Base-by-base conservation (phyloP, 2,329 filamentous ascomycete species). In the Pseudocercospora crystallina region DNA sequence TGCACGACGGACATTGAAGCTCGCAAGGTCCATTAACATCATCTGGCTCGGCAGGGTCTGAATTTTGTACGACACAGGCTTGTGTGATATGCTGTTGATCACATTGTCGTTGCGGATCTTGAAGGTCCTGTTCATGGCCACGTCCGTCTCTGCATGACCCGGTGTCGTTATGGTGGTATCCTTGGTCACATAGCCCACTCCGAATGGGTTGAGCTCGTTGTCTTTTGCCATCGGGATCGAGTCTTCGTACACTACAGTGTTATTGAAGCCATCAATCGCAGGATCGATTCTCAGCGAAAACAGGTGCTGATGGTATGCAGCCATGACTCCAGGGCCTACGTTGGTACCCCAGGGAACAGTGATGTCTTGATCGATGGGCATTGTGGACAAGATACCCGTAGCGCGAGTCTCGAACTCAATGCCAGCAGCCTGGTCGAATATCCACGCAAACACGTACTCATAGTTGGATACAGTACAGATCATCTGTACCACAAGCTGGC, bases 401-500 rank as follows among this genome's bases (percentile, higher is more conserved):
- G 83, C 79, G 73, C 69, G 2, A 80, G 63, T 88, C 69, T 96
- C 90, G 9, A 92, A 85, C 73, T 96, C 90, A 57, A 96, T 85
- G 0, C 90, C 95, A 32, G 90, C 91, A 62, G 96, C 91, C 71
- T 94, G 90, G 69, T 92, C 88, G 74, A 95, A 90, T 60, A 90
- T 86, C 90, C 89, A 95, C 75, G 91, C 85, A 5, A 68, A 78
- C 64, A 85, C 86, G 72, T 96, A 96, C 70, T 96, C 91, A 73
- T 96, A 96, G 76, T 96, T 96, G 20, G 91, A 91, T 0, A 90
- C 91, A 0, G 91, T 96, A 73, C 96, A 96, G 66, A 96, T 87
- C 61, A 96, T 90, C 58, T 90, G 90, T 59, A 96, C 80, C 65
- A 96, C 80, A 51, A 96, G 81, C 68, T 94, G 95, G 47, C 90